phyloP scores from a whole-genome alignment of 2,329 filamentous ascomycete species.

The Colletotrichum echinochloae region DNA sequence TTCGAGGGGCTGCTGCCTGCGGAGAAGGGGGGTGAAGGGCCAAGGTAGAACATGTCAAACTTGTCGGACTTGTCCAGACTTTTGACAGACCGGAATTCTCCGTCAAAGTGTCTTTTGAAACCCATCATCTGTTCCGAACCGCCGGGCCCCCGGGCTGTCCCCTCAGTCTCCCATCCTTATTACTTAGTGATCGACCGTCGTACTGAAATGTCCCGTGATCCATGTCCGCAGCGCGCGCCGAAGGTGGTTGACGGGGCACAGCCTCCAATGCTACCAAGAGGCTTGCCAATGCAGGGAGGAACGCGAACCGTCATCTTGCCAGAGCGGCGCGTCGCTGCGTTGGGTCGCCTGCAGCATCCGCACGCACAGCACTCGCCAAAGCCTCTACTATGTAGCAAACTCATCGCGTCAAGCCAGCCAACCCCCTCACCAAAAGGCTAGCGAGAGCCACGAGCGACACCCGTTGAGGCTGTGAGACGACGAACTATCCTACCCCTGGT shows the following conservation, averaged over 20 bases:
- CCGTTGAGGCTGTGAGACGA: constrained; percentile 30
- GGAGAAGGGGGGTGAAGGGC: neutral
- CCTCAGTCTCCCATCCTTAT: neutral
- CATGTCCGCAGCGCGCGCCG: neutral
- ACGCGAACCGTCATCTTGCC: neutral
- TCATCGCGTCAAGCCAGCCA: neutral
- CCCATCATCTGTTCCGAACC: constrained; percentile 7
- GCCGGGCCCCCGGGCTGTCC: neutral
- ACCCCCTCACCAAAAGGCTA: neutral
- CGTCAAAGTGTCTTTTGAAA: constrained; percentile 18
- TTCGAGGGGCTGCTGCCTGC: neutral
- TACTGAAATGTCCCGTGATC: neutral
- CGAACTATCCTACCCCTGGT: constrained; percentile 3
- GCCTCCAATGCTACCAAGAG: neutral
- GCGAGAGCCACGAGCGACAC: neutral
- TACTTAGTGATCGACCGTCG: neutral
- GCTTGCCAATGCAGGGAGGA: neutral
- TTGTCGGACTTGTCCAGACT: neutral
- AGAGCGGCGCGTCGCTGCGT: constrained; percentile 4
- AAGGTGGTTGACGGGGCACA: too few species aligned
- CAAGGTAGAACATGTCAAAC: neutral
- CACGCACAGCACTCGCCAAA: too few species aligned
- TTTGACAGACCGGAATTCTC: neutral
- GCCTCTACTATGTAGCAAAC: too few species aligned
- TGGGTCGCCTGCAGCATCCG: neutral